Conservation (phyloP, 129 eudicot genomes). For the Lactuca sativa region DNA sequence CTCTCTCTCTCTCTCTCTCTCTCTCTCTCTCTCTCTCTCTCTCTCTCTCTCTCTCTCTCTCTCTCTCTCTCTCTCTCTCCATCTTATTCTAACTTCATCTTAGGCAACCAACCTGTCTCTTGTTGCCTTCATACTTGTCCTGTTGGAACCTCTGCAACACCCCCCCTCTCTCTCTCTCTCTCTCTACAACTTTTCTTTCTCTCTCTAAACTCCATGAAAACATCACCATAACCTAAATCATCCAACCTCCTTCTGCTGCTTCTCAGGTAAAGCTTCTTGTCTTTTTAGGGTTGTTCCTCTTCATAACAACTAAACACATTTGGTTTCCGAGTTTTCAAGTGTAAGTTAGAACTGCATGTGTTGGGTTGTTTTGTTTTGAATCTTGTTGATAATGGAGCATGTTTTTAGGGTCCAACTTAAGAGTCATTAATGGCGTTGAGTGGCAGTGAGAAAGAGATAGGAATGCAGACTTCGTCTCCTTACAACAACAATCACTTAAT, state of each 20-base stretch:
- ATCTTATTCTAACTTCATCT: conserved; percentile 48
- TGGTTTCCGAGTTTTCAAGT: conserved; percentile 3
- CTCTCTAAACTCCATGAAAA: conserved; percentile 33
- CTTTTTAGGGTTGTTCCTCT: conserved; percentile 20
- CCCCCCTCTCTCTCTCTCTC: neutral
- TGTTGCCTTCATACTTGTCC: conserved; percentile 55
- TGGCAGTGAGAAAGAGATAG: conserved; percentile 59
- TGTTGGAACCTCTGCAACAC: conserved; percentile 48
- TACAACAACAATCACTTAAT: conserved; percentile 40
- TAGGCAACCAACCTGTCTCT: conserved; percentile 95
- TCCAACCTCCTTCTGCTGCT: conserved; percentile 6
- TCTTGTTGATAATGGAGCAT: conserved; percentile 25
- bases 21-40: neutral
- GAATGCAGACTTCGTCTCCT: conserved; percentile 47
- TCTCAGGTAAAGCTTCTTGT: conserved; percentile 31
- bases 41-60: conserved; percentile 19
- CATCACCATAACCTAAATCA: conserved; percentile 22
- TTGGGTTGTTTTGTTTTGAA: conserved; percentile 22
- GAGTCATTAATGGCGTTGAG: conserved; percentile 39
- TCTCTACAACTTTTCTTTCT: neutral
- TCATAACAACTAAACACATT: neutral
- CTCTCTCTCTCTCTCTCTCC: conserved; percentile 34
- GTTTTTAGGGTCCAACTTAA: conserved; percentile 19
- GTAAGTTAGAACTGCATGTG: neutral
- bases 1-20: conserved; percentile 25